Evolutionary conservation across 1,284 basidiomycete genomes (phyloP), one percentile per base, ranked within the genome.

Genomic region (Porodaedalea pini): DNA sequence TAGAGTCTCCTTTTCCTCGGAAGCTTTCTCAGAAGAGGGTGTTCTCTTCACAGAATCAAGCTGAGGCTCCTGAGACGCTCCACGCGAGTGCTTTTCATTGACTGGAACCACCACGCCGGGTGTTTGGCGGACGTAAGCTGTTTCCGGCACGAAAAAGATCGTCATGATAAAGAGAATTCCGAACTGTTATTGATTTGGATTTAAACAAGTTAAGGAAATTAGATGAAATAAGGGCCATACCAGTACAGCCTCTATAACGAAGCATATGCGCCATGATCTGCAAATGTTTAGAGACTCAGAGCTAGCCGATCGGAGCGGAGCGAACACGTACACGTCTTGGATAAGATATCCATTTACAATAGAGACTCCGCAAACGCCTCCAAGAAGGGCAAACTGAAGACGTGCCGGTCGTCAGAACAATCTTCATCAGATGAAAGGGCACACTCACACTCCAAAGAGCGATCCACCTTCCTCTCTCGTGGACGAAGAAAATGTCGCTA

Each of bases 401-500:
- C n/a, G n/a, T n/a, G n/a, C n/a, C n/a, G 29, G n/a, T n/a, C n/a
- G 15, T 23, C 4, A 23, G 11, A n/a, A 13, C 10, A 23, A 34
- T 39, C 44, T 25, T 41, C 6, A 11, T n/a, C n/a, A n/a, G n/a
- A 45, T 11, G 11, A 57, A 25, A 17, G 17, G 15, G n/a, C 32
- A 29, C 8, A 34, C 62, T 6, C 47, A 63, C 60, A 31, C 60
- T 61, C 62, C 60, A 63, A 10, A 61, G 23, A 21, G 57, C 60
- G 21, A 63, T 63, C 62, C 62, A 63, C 29, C 21, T 56, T 1
- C 62, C 62, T 41, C 62, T 47, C 39, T 63, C 62, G 27, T 63
- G 62, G 40, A 63, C 62, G 37, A 63, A 63, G 39, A 61, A 63
- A 17, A 63, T 61, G 43, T 63, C 62, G 32, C 60, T 63, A 39